Conservation (phyloP, 2,329 filamentous ascomycete species). For the Fusarium pseudograminearum region DNA sequence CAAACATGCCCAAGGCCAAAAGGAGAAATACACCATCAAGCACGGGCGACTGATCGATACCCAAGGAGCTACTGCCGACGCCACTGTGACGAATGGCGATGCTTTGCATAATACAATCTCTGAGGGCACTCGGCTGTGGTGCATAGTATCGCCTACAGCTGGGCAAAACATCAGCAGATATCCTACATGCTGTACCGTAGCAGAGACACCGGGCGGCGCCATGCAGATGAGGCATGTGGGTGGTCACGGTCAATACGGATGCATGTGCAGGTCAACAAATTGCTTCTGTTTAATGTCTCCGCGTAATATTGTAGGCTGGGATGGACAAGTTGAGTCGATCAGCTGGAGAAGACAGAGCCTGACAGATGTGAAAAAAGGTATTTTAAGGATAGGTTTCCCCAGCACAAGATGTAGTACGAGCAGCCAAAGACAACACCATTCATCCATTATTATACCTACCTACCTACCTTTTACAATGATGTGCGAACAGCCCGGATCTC, state of each 20-base stretch:
- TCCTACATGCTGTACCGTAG: background rate
- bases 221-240: background rate
- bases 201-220: background rate
- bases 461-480: background rate
- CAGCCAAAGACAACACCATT: background rate
- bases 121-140: background rate
- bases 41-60: background rate
- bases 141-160: background rate
- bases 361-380: background rate
- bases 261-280: background rate
- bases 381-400: background rate
- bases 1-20: background rate
- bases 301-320: too few relatives aligned
- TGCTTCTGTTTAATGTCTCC: background rate
- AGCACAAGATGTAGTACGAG: background rate
- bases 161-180: background rate
- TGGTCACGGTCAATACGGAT: background rate
- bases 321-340: background rate
- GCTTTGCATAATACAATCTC: slow-evolving; percentile 5
- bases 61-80: accelerated
- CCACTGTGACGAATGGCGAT: background rate
- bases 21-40: background rate
- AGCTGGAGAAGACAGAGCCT: background rate
- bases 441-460: background rate
- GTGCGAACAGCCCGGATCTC: background rate